Evolutionary conservation across 2,329 filamentous ascomycete genomes (phyloP).

Genomic region (Incumbomyces lentus): DNA sequence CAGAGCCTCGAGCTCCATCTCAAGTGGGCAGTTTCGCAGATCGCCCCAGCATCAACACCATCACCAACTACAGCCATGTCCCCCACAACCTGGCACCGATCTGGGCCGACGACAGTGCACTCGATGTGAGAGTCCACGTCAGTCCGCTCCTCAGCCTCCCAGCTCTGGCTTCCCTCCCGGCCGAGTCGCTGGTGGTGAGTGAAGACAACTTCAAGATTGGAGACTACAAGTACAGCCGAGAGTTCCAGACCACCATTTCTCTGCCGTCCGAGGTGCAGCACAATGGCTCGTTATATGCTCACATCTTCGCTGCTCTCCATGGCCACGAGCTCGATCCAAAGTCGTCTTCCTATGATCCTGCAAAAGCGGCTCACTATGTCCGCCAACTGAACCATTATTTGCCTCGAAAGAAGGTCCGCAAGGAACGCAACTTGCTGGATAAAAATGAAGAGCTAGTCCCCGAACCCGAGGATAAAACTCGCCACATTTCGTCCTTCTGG

Average conservation of each 20-base stretch:
- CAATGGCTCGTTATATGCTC: constrained; percentile 88
- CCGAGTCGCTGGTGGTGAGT: constrained; percentile 62
- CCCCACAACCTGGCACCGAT: constrained; percentile 72
- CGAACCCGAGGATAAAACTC: constrained; percentile 48
- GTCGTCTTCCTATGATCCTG: constrained; percentile 59
- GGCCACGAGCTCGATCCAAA: constrained; percentile 69
- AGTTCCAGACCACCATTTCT: constrained; percentile 64
- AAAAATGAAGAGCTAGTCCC: constrained; percentile 29
- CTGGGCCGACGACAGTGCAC: constrained; percentile 66
- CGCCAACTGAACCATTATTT: constrained; percentile 83
- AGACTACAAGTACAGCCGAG: constrained; percentile 67
- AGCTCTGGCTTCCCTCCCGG: constrained; percentile 53
- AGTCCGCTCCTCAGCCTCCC: constrained; percentile 63
- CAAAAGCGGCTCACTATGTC: constrained; percentile 70
- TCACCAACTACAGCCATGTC: constrained; percentile 51
- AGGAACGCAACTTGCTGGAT: constrained; percentile 73
- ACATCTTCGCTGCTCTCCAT: constrained; percentile 76
- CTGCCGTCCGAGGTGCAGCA: constrained; percentile 74
- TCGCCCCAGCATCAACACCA: constrained; percentile 49
- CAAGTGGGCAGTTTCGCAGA: constrained; percentile 54
- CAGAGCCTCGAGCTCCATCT: constrained; percentile 14
- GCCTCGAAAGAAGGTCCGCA: constrained; percentile 77
- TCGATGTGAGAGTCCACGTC: constrained; percentile 80
- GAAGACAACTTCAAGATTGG: constrained; percentile 73
- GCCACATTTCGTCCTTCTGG: constrained; percentile 76